These are phyloP conservation scores for Rusavskia elegans DNA, from an alignment of 495 filamentous ascomycete genomes.

Conservation along the genomic window DNA sequence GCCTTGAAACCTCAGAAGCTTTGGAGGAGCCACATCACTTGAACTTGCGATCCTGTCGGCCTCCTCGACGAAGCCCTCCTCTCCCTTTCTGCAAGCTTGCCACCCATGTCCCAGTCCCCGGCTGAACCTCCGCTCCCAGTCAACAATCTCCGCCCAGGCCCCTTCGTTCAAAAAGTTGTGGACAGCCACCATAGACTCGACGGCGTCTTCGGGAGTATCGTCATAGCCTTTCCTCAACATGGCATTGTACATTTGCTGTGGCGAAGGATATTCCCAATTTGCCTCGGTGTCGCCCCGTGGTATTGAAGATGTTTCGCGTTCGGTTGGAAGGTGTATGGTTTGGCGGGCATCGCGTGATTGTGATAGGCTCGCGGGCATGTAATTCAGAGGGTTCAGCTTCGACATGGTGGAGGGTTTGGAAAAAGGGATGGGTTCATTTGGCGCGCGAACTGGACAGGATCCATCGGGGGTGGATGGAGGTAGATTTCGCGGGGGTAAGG, in stretches of 20 bases:
- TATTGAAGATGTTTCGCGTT: constrained; percentile 71
- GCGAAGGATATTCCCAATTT: constrained; percentile 95
- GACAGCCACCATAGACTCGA: constrained; percentile 94
- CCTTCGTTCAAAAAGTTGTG: constrained; percentile 98
- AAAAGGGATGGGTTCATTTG: constrained; percentile 18
- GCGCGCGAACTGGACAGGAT: constrained; percentile 35
- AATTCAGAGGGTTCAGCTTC: constrained; percentile 83
- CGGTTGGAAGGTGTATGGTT: constrained; percentile 51
- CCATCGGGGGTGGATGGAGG: constrained; percentile 26
- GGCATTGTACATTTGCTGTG: constrained; percentile 99
- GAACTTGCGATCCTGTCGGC: constrained; percentile 20
- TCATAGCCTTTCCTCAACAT: constrained; percentile 90
- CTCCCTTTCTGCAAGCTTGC: constrained; percentile 57
- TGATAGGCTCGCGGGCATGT: constrained; percentile 80
- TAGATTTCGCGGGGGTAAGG: constrained; percentile 18
- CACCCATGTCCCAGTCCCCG: constrained; percentile 55
- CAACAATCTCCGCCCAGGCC: constrained; percentile 84
- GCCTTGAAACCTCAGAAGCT: constrained; percentile 72
- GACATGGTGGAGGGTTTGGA: constrained; percentile 37
- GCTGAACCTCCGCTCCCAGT: constrained; percentile 77
- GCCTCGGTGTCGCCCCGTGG: constrained; percentile 56
- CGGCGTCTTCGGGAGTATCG: constrained; percentile 79
- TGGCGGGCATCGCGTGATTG: constrained; percentile 62
- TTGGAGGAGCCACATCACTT: constrained; percentile 36
- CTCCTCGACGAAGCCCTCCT: constrained; percentile 33